Evolutionary conservation across 345 rosid genomes (phyloP).

Genomic region (Luvunga scandens): DNA sequence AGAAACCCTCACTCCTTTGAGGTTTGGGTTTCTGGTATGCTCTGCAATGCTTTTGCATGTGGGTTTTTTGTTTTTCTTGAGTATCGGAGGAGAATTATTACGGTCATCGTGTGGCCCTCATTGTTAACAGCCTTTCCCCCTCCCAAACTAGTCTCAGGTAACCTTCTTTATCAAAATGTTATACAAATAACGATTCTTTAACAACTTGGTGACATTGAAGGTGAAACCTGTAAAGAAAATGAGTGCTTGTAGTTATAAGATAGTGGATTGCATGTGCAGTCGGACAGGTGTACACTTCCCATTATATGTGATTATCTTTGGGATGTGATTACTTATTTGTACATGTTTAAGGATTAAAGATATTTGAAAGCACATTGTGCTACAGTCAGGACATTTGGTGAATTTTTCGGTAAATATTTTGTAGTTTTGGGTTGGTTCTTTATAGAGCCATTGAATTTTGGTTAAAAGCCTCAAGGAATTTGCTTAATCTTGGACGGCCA

Average conservation of each 20-base stretch:
- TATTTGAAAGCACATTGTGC: neutral
- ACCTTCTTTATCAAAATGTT: neutral
- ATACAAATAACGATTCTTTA: no score
- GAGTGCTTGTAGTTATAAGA: neutral
- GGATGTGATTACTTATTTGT: neutral
- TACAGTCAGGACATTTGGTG: neutral
- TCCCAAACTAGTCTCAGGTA: slow-evolving; percentile 4
- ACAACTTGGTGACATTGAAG: neutral
- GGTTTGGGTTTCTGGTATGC: slow-evolving; percentile 46
- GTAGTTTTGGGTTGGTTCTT: neutral
- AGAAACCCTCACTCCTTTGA: slow-evolving; percentile 38
- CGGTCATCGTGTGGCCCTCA: slow-evolving; percentile 5
- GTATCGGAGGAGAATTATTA: slow-evolving; percentile 19
- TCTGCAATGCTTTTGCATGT: slow-evolving; percentile 41
- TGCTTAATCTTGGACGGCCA: neutral
- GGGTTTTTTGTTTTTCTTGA: slow-evolving; percentile 30
- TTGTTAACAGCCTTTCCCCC: neutral
- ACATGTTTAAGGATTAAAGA: neutral
- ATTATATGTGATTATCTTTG: neutral
- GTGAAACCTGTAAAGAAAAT: neutral
- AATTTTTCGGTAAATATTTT: neutral
- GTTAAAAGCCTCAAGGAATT: neutral
- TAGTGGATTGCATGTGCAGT: neutral
- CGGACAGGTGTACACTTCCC: neutral
- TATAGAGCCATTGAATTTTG: neutral